Percentiles rank a stretch among this genome's conserved stretches.
phyloP scores from a whole-genome alignment of 2,329 filamentous ascomycete species.

The Calonectria hawksworthii region DNA sequence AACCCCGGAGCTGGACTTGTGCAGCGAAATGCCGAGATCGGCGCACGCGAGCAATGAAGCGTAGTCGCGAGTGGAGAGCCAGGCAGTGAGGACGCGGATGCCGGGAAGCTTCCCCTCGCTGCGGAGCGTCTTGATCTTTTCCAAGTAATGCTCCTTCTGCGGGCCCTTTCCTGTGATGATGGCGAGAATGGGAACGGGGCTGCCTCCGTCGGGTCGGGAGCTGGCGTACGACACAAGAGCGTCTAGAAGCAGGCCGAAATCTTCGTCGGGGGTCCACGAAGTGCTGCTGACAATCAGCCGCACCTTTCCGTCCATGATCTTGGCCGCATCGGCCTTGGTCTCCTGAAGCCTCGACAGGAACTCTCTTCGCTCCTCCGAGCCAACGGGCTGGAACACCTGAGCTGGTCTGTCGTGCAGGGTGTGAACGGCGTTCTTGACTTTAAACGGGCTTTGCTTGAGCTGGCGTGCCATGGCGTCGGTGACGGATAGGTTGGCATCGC shows the following conservation, averaged over 20 bases:
- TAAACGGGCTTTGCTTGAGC: constrained; percentile 74
- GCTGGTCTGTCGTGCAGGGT: constrained; percentile 91
- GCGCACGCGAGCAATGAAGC: constrained; percentile 86
- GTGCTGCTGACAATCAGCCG: constrained; percentile 91
- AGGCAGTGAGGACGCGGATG: constrained; percentile 83
- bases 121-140: constrained; percentile 73
- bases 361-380: constrained; percentile 59
- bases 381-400: constrained; percentile 81
- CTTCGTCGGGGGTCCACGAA: constrained; percentile 97
- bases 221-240: constrained; percentile 83
- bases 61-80: constrained; percentile 88
- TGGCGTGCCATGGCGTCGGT: constrained; percentile 89
- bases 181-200: constrained; percentile 78
- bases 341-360: constrained; percentile 78
- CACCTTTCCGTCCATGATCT: constrained; percentile 70
- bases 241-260: constrained; percentile 89
- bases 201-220: constrained; percentile 56
- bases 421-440: constrained; percentile 74
- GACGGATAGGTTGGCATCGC: constrained; percentile 84
- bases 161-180: constrained; percentile 97
- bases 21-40: constrained; percentile 90
- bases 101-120: constrained; percentile 74
- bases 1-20: constrained; percentile 94
- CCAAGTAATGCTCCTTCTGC: constrained; percentile 81
- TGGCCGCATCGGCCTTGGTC: constrained; percentile 70